Evolutionary conservation across 306 rosid genomes (phyloP), one percentile per base, ranked within the genome.

Genomic region (Vigna mungo): DNA sequence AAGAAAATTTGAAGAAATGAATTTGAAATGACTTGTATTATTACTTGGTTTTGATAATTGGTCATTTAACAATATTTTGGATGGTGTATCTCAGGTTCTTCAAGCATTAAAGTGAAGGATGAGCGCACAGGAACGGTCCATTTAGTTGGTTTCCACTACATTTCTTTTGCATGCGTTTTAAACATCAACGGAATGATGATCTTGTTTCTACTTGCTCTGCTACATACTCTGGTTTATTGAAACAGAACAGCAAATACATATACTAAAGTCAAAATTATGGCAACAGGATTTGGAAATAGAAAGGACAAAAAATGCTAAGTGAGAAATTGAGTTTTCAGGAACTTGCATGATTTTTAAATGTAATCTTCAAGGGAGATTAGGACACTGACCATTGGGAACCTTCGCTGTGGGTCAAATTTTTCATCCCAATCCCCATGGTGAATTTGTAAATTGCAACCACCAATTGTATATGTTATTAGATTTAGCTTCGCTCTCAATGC

Each of bases 61-160:
- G 46, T 58, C 23, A 66, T 79, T 70, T 80, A 65, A 13, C 60
- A 61, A 46, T 68, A 20, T 80, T 79, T 75, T 25, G 0, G 7
- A 17, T 88, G 77, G 43, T 80, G 75, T 71, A 48, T 86, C 80
- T 82, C 97, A 92, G 99, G 99, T 77, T 95, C 99, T 9, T 95
- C 99, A 53, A 87, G 80, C 84, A 92, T 95, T 82, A 70, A 88
- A 86, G 96, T 95, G 58, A 73, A 75, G 80, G 99, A 95, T 78
- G 97, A 95, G 84, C 84, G 83, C 78, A 92, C 91, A 2, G 97
- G 97, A 76, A 95, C 94, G 4, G 93, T 95, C 69, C 99, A 90
- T 85, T 90, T 95, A 90, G 97, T 92, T 54, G 99, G 99, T 84
- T 78, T 75, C 71, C 97, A 90, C 86, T 67, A 46, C 58, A 77